Evolutionary conservation across 2,329 filamentous ascomycete genomes (phyloP).

Genomic region (Fusarium graminum): DNA sequence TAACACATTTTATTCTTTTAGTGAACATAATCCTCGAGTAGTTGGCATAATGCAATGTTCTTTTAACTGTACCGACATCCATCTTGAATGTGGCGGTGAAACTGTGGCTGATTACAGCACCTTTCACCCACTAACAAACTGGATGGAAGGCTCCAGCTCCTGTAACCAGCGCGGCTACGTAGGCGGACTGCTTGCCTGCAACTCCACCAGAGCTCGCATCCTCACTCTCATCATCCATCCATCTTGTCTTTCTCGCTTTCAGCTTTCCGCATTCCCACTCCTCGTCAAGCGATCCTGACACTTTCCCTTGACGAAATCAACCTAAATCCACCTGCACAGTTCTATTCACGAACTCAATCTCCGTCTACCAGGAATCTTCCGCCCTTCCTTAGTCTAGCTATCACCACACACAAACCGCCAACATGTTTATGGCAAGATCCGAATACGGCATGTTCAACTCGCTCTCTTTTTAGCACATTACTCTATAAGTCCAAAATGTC

Average conservation of each 20-base stretch:
- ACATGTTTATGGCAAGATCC: conserved; percentile 99
- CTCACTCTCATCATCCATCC: conserved; percentile 31
- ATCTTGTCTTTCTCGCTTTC: conserved; percentile 23
- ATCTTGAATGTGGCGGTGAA: conserved; percentile 37
- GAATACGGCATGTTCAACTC: conserved; percentile 87
- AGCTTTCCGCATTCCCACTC: conserved; percentile 23
- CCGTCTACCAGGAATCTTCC: conserved; percentile 17
- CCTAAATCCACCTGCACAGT: background rate
- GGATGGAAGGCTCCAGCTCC: conserved; percentile 32
- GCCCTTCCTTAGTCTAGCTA: conserved; percentile 28
- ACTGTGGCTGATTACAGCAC: conserved; percentile 30
- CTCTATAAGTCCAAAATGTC: background rate
- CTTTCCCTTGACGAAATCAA: background rate
- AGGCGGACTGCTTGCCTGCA: conserved; percentile 57
- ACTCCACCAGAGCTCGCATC: conserved; percentile 48
- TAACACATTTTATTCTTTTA: no score
- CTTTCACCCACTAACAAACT: conserved; percentile 19
- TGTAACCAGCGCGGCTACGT: conserved; percentile 50
- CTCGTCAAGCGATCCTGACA: conserved; percentile 8
- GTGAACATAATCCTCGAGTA: no score
- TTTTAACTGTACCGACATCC: no score
- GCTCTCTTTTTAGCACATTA: conserved; percentile 32
- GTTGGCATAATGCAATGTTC: no score
- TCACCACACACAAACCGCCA: conserved; percentile 59
- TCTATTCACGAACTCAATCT: conserved; percentile 7